phyloP scores from a whole-genome alignment of 179 eudicot species.

The Vitellaria paradoxa region DNA sequence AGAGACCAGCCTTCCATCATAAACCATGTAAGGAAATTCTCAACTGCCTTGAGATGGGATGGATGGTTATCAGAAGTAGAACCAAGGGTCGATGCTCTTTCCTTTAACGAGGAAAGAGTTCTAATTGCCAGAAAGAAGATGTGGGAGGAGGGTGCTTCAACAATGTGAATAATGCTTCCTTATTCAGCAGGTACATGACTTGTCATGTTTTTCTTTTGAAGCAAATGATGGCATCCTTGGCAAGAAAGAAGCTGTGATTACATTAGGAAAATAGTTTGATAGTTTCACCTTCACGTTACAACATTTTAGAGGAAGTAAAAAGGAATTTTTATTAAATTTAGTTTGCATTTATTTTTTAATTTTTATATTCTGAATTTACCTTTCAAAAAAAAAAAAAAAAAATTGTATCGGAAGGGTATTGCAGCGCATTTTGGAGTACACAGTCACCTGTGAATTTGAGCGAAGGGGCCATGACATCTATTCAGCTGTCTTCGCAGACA shows the following conservation, averaged over 20 bases:
- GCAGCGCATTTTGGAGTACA: neutral
- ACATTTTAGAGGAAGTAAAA: too few relatives aligned
- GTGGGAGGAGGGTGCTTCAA: constrained; percentile 36
- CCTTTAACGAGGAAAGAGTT: constrained; percentile 59
- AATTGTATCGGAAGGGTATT: neutral
- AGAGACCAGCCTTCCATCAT: constrained; percentile 54
- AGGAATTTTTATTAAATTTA: too few relatives aligned
- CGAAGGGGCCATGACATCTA: neutral
- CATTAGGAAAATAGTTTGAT: too few relatives aligned
- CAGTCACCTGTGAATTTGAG: neutral
- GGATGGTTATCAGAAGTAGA: constrained; percentile 64
- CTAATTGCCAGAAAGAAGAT: constrained; percentile 56
- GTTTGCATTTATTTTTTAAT: too few relatives aligned
- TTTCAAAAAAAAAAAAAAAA: too few relatives aligned
- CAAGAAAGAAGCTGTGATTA: too few relatives aligned
- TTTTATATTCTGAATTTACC: too few relatives aligned
- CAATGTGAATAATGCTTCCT: constrained; percentile 22
- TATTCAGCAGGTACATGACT: neutral
- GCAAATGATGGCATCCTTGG: too few relatives aligned
- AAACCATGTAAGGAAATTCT: constrained; percentile 40
- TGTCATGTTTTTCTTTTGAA: too few relatives aligned
- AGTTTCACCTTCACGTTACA: too few relatives aligned
- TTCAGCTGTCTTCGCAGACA: neutral
- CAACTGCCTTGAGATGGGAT: constrained; percentile 62
- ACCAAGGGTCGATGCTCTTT: constrained; percentile 61